These are phyloP conservation scores for Diutina mesorugosa DNA, from an alignment of 1,139 yeast species.

Conservation along the genomic window DNA sequence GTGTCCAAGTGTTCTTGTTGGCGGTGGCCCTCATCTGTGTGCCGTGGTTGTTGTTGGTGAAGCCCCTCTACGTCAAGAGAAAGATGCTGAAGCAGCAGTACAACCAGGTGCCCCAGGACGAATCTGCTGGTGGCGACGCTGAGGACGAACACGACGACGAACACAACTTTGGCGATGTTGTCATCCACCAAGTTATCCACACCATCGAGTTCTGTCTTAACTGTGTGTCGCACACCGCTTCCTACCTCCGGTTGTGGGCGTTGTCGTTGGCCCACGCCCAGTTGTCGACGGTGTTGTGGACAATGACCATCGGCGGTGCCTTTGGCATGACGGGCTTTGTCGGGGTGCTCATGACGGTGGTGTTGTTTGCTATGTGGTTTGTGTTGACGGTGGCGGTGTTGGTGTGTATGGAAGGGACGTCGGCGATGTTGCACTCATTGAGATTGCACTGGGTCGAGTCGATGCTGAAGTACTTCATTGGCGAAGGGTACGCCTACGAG, in stretches of 20 bases:
- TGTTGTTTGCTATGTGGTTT: constrained; percentile 2
- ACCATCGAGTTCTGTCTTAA: constrained; percentile 96
- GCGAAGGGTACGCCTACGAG: constrained; percentile 1
- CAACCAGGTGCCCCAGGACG: constrained; percentile 12
- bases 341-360: constrained; percentile 2
- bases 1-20: constrained; percentile 63
- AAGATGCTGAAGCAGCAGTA: constrained; percentile 20
- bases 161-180: constrained; percentile 76
- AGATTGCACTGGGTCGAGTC: constrained; percentile 1
- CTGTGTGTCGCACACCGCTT: constrained; percentile 97
- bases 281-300: constrained; percentile 1
- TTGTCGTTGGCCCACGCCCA: not conserved
- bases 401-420: constrained; percentile 2
- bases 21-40: constrained; percentile 77
- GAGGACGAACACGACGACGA: constrained; percentile 31
- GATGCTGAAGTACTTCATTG: constrained; percentile 2
- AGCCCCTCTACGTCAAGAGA: constrained; percentile 62
- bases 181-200: constrained; percentile 96
- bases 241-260: constrained; percentile 59
- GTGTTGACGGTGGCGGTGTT: not conserved
- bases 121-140: constrained; percentile 21
- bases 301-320: not conserved
- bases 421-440: constrained; percentile 1
- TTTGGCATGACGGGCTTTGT: not conserved
- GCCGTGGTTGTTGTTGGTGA: constrained; percentile 83